Percentiles rank a stretch among this genome's conserved stretches.
These are phyloP conservation scores for Trichosporon faecale DNA, from an alignment of 1,284 basidiomycete species.

Conservation along the genomic window DNA sequence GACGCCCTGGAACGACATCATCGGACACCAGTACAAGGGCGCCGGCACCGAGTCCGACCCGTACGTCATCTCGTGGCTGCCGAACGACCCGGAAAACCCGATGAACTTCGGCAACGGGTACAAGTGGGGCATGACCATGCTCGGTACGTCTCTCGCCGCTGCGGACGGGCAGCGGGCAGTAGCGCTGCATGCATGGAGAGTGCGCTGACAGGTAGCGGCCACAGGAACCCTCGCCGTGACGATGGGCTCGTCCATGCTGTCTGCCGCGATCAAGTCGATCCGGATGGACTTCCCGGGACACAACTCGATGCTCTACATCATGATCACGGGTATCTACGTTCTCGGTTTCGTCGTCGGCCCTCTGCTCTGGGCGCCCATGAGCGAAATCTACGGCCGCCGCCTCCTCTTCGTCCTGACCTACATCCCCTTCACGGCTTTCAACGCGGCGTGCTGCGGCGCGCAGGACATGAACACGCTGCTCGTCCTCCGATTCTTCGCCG, in stretches of 20 bases:
- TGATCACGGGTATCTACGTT: constrained; percentile 27
- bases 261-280: constrained; percentile 30
- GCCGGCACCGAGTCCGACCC: constrained; percentile 50
- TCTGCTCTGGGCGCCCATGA: constrained; percentile 37
- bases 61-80: constrained; percentile 47
- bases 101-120: constrained; percentile 31
- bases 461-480: constrained; percentile 52
- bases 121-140: constrained; percentile 37
- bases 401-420: constrained; percentile 51
- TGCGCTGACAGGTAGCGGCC: constrained; percentile 17
- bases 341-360: constrained; percentile 27
- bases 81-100: constrained; percentile 29
- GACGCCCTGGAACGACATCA: constrained; percentile 48
- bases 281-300: constrained; percentile 28
- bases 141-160: constrained; percentile 14
- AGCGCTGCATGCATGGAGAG: not conserved
- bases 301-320: constrained; percentile 30
- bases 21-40: constrained; percentile 46
- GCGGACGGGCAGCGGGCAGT: not conserved
- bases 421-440: constrained; percentile 52
- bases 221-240: constrained; percentile 29
- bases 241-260: constrained; percentile 32
- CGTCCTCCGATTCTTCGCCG: constrained; percentile 53
- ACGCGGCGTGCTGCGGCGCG: constrained; percentile 49
- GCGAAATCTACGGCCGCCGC: constrained; percentile 43